Evolutionary conservation across 2,329 filamentous ascomycete species (phyloP), one percentile per base, ranked within the genome.

Genomic region (Sporothrix pallida): DNA sequence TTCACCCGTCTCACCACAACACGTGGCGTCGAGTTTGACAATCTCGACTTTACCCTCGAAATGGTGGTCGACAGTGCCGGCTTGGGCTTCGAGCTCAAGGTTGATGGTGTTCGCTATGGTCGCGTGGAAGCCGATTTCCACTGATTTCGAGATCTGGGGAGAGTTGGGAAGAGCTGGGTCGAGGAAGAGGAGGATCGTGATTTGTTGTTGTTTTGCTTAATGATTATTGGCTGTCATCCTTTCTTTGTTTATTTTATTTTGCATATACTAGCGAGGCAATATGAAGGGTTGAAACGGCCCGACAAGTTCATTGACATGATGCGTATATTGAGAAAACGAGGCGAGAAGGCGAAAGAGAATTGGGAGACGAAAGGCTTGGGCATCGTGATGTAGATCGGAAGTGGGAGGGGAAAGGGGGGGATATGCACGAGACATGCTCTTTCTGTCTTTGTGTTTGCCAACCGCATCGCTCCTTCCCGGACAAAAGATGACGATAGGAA

Each of bases 41-140:
- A 94, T 76, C 83, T 95, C 44, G 92, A 95, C 79, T 95, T 95
- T 75, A 93, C 92, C 12, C 87, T 95, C 6, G 92, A 94, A 83
- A 94, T 95, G 92, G 90, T 91, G 77, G 92, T 95, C 60, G 91
- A 94, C 79, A 93, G 91, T 78, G 92, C 92, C 0, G 91, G 92
- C 1, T 78, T 95, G 74, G 89, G 91, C 2, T 95, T 95, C 81
- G 92, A 95, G 82, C 82, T 95, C 71, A 92, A 92, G 82, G 92
- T 95, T 13, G 92, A 94, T 79, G 92, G 92, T 0, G 89, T 93
- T 17, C 85, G 91, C 76, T 95, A 95, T 81, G 93, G 92, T 9
- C 86, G 90, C 74, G 93, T 95, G 1, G 90, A 93, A 79, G 92
- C 92, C 0, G 92, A 94, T 76, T 95, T 95, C 80, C 91, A 93